Evolutionary conservation across 495 filamentous ascomycete genomes (phyloP), one percentile per base, ranked within the genome.

Genomic region (Hyphodiscus hymeniophilus): DNA sequence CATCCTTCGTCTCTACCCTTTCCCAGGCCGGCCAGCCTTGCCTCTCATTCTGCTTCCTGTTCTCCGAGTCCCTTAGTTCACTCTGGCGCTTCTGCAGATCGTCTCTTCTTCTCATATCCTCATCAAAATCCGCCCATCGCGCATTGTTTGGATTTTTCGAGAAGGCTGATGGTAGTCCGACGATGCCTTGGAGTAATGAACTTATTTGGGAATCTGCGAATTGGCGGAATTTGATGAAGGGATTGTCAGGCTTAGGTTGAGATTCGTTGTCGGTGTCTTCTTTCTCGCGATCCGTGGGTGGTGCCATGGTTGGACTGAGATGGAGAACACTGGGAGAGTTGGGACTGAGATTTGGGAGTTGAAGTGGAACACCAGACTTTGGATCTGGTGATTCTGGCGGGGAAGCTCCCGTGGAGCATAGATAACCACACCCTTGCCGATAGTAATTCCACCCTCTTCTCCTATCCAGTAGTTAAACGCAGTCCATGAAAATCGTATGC

Each of bases 141-240:
- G 38, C 11, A 31, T 50, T 49, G 12, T 15, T 30, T 1, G 41
- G 23, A 28, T 56, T 54, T 7, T 30, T 46, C 6, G 58, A 57
- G 34, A 61, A 50, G 30, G 57, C 56, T 26, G 62, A 58, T 12
- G 62, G 63, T 28, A 63, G 26, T 22, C 61, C 55, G 7, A 63
- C 35, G 11, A 73, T 34, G 20, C 59, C 60, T 33, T 66, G 60
- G 13, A 70, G 50, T 3, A 66, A 56, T 24, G 62, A 59, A 22
- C 55, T 43, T 45, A 73, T 61, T 8, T 62, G 61, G 22, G 47
- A 28, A 52, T 71, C 63, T 47, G 70, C 56, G 56, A 66, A 64
- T 28, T 71, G 62, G 47, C 63, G 62, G 58, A 71, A 71, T 15
- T 62, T 64, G 46, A 70, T 62, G 51, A 72, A 73, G 17, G 61